phyloP scores from a whole-genome alignment of 2,329 filamentous ascomycete species.

The Fragosphaeria purpurea region DNA sequence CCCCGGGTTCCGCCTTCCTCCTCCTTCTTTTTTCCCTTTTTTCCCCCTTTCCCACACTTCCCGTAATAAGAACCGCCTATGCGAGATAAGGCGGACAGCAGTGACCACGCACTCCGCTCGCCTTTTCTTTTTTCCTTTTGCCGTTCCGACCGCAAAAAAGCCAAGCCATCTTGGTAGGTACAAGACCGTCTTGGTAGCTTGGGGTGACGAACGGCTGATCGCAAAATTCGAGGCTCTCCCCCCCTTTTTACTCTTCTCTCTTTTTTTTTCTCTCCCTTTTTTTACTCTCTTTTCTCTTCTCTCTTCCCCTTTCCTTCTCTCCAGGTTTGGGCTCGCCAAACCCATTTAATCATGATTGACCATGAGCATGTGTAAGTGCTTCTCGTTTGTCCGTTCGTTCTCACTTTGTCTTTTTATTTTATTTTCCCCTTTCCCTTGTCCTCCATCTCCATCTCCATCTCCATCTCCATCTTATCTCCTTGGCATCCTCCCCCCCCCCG shows the following conservation, averaged over 20 bases:
- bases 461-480: background rate
- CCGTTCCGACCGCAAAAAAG: constrained; percentile 2
- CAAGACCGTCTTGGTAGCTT: too few species aligned
- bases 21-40: background rate
- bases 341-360: constrained; percentile 14
- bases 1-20: background rate
- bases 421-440: background rate
- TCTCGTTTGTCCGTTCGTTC: background rate
- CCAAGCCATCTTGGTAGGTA: background rate
- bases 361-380: constrained; percentile 15
- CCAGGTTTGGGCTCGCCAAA: constrained; percentile 11
- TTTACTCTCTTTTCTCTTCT: too few species aligned
- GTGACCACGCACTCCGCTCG: background rate
- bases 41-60: background rate
- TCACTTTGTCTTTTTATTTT: background rate
- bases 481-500: background rate
- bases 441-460: background rate
- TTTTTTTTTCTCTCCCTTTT: too few species aligned
- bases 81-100: too few species aligned
- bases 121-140: constrained; percentile 6
- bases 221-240: too few species aligned
- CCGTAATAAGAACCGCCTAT: too few species aligned
- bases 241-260: too few species aligned
- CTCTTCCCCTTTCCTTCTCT: constrained; percentile 1
- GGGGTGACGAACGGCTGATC: too few species aligned